Evolutionary conservation across 2,329 filamentous ascomycete genomes (phyloP).

Genomic region (Elsinoe australis): DNA sequence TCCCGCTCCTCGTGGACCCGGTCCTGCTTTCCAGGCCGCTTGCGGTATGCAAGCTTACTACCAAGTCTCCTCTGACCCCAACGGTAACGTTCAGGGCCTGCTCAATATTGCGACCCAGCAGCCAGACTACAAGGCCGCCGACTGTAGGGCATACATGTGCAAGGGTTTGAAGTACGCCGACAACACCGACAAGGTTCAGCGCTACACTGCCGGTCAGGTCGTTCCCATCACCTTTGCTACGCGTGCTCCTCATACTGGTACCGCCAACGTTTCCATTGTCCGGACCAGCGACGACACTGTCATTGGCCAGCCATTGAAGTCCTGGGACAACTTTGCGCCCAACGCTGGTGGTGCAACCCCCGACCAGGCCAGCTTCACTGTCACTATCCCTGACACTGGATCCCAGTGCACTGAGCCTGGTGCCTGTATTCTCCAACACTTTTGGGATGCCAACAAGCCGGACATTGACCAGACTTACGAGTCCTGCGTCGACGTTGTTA

Average conservation of each 20-base stretch:
- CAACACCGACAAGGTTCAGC: constrained; percentile 47
- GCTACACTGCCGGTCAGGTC: constrained; percentile 44
- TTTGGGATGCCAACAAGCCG: constrained; percentile 46
- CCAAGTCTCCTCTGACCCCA: constrained; percentile 41
- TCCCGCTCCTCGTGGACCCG: constrained; percentile 45
- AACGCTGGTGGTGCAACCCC: constrained; percentile 36
- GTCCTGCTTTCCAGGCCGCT: constrained; percentile 35
- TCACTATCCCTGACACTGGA: constrained; percentile 49
- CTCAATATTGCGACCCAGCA: constrained; percentile 44
- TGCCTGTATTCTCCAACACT: constrained; percentile 54
- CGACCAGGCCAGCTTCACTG: constrained; percentile 43
- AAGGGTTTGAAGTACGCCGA: constrained; percentile 53
- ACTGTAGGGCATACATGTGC: constrained; percentile 50
- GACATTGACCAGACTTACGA: constrained; percentile 55
- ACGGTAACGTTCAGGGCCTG: constrained; percentile 51
- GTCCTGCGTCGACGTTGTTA: constrained; percentile 53
- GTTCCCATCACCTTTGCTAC: constrained; percentile 43
- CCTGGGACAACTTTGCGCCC: constrained; percentile 50
- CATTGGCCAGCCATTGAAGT: constrained; percentile 47
- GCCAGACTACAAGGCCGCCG: constrained; percentile 41
- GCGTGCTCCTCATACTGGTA: constrained; percentile 47
- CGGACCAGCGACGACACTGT: constrained; percentile 46
- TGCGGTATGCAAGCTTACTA: constrained; percentile 50
- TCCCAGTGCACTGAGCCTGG: constrained; percentile 43
- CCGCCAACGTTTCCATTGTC: constrained; percentile 53